phyloP scores from a whole-genome alignment of 2,329 filamentous ascomycete species.

The Fusarium tjaetaba region DNA sequence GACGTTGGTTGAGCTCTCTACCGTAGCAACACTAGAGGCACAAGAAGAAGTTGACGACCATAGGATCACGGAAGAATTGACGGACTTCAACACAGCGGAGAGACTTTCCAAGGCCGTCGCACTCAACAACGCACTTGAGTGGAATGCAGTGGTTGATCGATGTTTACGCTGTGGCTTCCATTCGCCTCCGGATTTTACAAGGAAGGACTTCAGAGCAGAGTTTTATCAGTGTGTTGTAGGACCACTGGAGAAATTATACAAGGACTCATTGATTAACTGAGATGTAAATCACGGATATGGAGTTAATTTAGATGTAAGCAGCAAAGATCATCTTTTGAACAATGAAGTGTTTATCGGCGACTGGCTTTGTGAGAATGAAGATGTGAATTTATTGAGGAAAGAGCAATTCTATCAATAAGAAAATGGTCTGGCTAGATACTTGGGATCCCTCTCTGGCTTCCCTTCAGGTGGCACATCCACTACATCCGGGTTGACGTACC shows the following conservation, averaged over 20 bases:
- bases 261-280: not conserved
- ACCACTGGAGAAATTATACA: not conserved
- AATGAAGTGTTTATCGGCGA: rapidly evolving
- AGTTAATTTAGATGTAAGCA: not conserved
- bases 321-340: not conserved
- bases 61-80: not conserved
- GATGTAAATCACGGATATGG: not conserved
- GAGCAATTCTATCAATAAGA: not conserved
- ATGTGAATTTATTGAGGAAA: not conserved
- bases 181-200: not conserved
- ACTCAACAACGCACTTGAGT: not conserved
- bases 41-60: not conserved
- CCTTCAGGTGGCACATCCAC: not conserved
- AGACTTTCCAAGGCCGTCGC: not conserved
- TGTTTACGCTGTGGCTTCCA: not conserved
- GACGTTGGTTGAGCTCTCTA: not conserved
- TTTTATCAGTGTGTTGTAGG: not conserved
- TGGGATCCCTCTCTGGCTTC: not conserved
- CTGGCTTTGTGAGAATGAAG: not conserved
- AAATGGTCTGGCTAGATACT: not conserved
- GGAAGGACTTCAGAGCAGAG: not conserved
- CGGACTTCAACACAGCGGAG: not conserved
- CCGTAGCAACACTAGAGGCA: not conserved
- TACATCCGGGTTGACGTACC: not conserved
- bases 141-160: not conserved